Evolutionary conservation across 306 rosid genomes (phyloP).

Genomic region (Senna siamea): DNA sequence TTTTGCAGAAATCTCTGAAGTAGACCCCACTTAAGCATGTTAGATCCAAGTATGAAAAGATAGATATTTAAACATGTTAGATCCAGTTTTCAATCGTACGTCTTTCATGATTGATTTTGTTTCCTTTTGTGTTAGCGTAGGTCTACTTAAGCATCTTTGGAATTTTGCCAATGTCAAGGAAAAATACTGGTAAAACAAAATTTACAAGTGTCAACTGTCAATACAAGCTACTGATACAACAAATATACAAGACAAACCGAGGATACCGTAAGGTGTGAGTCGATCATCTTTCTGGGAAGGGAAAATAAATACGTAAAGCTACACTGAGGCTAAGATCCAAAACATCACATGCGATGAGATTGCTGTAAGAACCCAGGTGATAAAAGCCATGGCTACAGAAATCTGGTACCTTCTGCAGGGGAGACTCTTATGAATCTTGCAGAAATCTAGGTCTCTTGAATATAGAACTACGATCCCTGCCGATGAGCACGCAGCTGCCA

Average conservation of each 20-base stretch:
- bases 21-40: too few species aligned
- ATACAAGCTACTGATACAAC: slow-evolving; percentile 30
- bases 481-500: slow-evolving; percentile 93
- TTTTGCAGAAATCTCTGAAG: too few species aligned
- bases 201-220: neutral
- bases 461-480: slow-evolving; percentile 75
- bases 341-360: slow-evolving; percentile 89
- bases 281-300: slow-evolving; percentile 30
- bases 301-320: slow-evolving; percentile 47
- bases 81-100: too few species aligned
- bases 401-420: slow-evolving; percentile 68
- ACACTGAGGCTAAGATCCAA: slow-evolving; percentile 82
- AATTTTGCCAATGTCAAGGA: slow-evolving; percentile 7
- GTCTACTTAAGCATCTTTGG: too few species aligned
- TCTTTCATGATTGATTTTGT: too few species aligned
- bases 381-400: slow-evolving; percentile 76
- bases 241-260: slow-evolving; percentile 47
- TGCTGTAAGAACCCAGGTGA: slow-evolving; percentile 80
- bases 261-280: slow-evolving; percentile 33
- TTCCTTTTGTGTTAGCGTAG: too few species aligned
- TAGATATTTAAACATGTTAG: too few species aligned
- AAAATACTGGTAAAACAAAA: slow-evolving; percentile 37
- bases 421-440: slow-evolving; percentile 38
- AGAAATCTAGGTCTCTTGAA: slow-evolving; percentile 57
- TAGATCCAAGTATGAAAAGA: too few species aligned